Evolutionary conservation across 2,329 filamentous ascomycete species (phyloP).

Genomic region (Daldinia eschscholtzii): DNA sequence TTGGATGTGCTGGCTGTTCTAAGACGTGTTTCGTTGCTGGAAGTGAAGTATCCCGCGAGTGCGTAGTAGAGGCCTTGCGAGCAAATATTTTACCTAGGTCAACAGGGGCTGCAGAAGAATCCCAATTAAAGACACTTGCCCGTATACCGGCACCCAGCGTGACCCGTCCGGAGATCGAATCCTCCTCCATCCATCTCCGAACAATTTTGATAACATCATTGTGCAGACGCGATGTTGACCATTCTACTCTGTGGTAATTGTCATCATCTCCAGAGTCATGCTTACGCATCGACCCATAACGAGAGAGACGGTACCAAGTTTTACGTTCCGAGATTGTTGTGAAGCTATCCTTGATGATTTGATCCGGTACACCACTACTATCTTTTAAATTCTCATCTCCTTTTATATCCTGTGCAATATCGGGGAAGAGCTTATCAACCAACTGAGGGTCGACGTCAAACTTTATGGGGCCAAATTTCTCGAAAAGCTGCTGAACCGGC

Average conservation of each 20-base stretch:
- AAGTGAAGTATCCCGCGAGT: conserved; percentile 48
- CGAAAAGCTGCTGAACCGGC: conserved; percentile 43
- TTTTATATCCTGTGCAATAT: conserved; percentile 28
- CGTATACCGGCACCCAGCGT: conserved; percentile 59
- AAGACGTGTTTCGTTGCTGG: conserved; percentile 35
- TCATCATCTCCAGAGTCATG: conserved; percentile 70
- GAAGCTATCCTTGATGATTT: conserved; percentile 66
- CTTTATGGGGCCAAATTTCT: conserved; percentile 49
- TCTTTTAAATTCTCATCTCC: conserved; percentile 21
- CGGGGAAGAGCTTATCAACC: conserved; percentile 53
- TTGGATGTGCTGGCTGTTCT: conserved; percentile 13
- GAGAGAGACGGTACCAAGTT: conserved; percentile 74
- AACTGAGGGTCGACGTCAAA: conserved; percentile 45
- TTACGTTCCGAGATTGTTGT: conserved; percentile 69
- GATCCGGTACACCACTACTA: conserved; percentile 58
- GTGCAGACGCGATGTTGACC: conserved; percentile 67
- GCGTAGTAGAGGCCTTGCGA: conserved; percentile 51
- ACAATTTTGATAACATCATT: conserved; percentile 69
- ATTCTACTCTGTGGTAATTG: conserved; percentile 70
- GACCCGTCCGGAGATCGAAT: conserved; percentile 67
- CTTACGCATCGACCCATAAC: conserved; percentile 69
- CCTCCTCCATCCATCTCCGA: conserved; percentile 75
- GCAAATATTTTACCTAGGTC: conserved; percentile 62
- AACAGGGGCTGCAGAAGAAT: conserved; percentile 64
- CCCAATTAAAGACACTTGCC: conserved; percentile 72